A percentile compares a stretch with the other conserved stretches of the same genome.
Evolutionary conservation across 345 rosid genomes (phyloP).

Genomic region (Aquilaria sinensis): DNA sequence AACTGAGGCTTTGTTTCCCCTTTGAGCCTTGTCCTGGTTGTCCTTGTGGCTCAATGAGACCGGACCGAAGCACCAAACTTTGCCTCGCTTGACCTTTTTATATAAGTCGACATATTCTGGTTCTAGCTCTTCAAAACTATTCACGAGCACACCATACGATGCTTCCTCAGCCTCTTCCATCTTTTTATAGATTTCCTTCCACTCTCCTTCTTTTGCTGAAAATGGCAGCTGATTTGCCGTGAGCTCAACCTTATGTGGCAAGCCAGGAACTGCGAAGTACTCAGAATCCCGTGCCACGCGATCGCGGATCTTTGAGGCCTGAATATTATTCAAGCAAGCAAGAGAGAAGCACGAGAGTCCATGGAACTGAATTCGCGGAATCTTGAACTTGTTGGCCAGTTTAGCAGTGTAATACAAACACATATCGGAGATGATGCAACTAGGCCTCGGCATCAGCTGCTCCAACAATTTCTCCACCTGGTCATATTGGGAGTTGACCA

Average conservation of each 20-base stretch:
- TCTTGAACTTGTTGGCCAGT: slow-evolving; percentile 14
- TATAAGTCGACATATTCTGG: slow-evolving; percentile 16
- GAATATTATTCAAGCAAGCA: slow-evolving; percentile 16
- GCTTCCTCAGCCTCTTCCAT: slow-evolving; percentile 10
- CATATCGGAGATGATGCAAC: slow-evolving; percentile 27
- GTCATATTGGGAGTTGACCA: slow-evolving; percentile 8
- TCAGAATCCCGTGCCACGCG: slow-evolving; percentile 8
- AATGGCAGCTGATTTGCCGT: slow-evolving; percentile 25
- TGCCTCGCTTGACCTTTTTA: slow-evolving; percentile 17
- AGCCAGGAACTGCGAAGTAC: slow-evolving; percentile 24
- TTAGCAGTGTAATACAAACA: slow-evolving; percentile 16
- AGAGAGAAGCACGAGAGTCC: slow-evolving; percentile 27
- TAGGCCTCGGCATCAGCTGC: slow-evolving; percentile 15
- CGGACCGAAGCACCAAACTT: slow-evolving; percentile 39
- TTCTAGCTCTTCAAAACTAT: slow-evolving; percentile 31
- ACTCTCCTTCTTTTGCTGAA: not conserved
- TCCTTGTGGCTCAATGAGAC: slow-evolving; percentile 25
- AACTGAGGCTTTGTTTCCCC: slow-evolving; percentile 19
- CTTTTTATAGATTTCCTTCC: not conserved
- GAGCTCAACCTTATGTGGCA: slow-evolving; percentile 22
- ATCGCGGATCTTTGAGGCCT: slow-evolving; percentile 15
- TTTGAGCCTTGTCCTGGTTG: slow-evolving; percentile 21
- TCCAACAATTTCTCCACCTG: slow-evolving; percentile 11
- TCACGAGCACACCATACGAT: slow-evolving; percentile 22
- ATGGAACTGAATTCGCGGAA: slow-evolving; percentile 25